phyloP scores from a whole-genome alignment of 108 stramenopile species.

The Nitzschia sp. region DNA sequence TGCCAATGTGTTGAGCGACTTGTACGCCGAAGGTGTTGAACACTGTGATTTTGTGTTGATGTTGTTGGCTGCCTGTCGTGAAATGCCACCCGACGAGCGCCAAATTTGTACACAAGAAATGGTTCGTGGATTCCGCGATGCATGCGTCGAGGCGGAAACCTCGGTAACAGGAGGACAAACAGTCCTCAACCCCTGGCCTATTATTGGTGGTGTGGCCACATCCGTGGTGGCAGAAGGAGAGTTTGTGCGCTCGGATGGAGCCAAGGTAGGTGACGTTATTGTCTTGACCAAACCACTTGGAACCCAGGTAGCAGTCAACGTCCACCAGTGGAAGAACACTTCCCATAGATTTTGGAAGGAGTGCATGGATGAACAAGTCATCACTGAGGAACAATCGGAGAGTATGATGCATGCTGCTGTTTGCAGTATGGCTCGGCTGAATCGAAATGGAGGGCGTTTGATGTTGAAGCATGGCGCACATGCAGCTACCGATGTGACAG shows the following conservation, averaged over 20 bases:
- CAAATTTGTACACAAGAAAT: conserved; percentile 78
- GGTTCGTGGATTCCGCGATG: conserved; percentile 81
- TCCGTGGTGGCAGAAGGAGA: conserved; percentile 66
- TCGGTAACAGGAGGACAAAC: conserved; percentile 85
- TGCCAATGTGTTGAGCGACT: conserved; percentile 83
- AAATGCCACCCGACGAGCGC: conserved; percentile 67
- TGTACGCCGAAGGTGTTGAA: conserved; percentile 82
- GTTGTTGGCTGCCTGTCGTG: conserved; percentile 74
- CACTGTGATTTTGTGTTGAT: conserved; percentile 81
- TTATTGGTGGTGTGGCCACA: conserved; percentile 86
- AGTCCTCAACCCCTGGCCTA: conserved; percentile 86
- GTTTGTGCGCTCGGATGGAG: conserved; percentile 75
- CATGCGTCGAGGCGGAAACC: conserved; percentile 70
- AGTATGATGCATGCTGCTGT: conserved; percentile 81
- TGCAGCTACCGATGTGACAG: conserved; percentile 85
- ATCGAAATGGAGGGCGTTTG: conserved; percentile 57
- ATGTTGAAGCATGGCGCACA: conserved; percentile 70
- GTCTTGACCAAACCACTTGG: conserved; percentile 85
- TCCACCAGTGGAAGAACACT: conserved; percentile 73
- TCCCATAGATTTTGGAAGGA: conserved; percentile 31
- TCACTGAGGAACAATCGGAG: conserved; percentile 49
- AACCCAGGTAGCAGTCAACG: conserved; percentile 86
- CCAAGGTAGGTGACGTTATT: conserved; percentile 67
- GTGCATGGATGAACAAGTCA: conserved; percentile 34
- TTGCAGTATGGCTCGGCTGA: conserved; percentile 76